Evolutionary conservation across 305 asterid genomes (phyloP), one percentile per base, ranked within the genome.

Genomic region (Rubia peregrina): DNA sequence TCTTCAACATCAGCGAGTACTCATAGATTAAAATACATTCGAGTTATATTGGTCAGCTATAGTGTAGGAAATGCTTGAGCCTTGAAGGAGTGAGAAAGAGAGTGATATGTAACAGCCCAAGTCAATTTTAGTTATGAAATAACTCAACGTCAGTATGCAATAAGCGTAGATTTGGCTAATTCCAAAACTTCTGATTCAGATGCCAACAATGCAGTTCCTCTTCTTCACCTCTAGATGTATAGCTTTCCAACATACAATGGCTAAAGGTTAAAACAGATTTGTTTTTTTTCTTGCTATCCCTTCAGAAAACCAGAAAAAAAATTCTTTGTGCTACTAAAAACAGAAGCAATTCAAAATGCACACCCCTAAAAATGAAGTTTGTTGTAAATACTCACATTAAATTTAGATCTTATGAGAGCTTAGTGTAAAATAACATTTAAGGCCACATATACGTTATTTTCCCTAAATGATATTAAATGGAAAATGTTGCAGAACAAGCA

Each of bases 1-100:
- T 76, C 68, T 73, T 38, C 48, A 71, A 70, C 0, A 79, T 63
- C 74, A 70, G 57, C 63, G 57, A 70, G 76, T 57, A 63, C 70
- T 71, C 60, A 65, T 68, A 67, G 68, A 78, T 21, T 64, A 60
- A 65, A 44, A 22, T 64, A 75, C 49, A 59, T 22, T 62, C 61
- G 26, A 41, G 30, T 1, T 17, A 51, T 26, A 51, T 49, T 44
- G 9, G 41, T 22, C 40, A 57, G n/a, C 5, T n/a, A n/a, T n/a
- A n/a, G n/a, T n/a, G n/a, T n/a, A n/a, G 56, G 1, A 49, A 14
- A 4, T 33, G 38, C 38, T 33, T 33, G 38, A 33, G 38, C 38
- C 56, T 49, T 5, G 19, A 49, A 49, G 56, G 56, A 16, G 21
- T 33, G 4, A 33, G 38, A 4, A 33, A 14, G 9, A 53, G 21